Base-by-base conservation (phyloP, 1,284 basidiomycete species). In the Melampsora americana region DNA sequence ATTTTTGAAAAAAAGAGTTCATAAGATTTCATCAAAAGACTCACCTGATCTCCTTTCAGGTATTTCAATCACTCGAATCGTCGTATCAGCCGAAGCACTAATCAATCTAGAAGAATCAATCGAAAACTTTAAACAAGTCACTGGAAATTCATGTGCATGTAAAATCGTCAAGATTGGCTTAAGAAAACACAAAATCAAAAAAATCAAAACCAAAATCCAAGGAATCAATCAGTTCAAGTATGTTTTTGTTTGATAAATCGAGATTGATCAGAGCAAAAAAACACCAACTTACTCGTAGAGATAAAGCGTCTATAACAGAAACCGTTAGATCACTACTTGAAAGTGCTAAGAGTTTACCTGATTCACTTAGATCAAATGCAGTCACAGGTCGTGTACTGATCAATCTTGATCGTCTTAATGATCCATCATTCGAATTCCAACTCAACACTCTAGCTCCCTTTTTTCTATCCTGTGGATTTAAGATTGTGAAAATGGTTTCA, bases 121-220 rank as follows among this genome's bases (percentile, higher is more conserved):
- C 82, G 91, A 95, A 85, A 99, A 98, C 76, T 87, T 88, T 74
- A 99, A 84, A 0, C 90, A 89, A 0, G 95, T 99, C 1, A 93
- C 89, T 2, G 96, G 93, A 83, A 99, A 95, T 78, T 94, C 92
- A 83, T 99, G 96, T 0, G 95, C 92, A 82, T 93, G 92, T 66
- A 97, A 86, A 77, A 99, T 95, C 44, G 90, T 90, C 44, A 93
- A 84, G 11, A 95, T 83, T 0, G 94, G 93, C 93, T 96, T 79
- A 7, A 62, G 6, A 16, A 7, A 60, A 1, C 30, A 23, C 1
- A 5, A 39, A 30, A 56, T 12, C 12, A 60, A 60, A 60, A 44
- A 42, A 66, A 62, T 35, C 23, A 20, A 46, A n/a, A n/a, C n/a
- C 1, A 5, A 39, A 30, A 56, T 12, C 12, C 35, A 60, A 60